Conservation (phyloP, 2,329 filamentous ascomycete species). For the Trichoderma harzianum region DNA sequence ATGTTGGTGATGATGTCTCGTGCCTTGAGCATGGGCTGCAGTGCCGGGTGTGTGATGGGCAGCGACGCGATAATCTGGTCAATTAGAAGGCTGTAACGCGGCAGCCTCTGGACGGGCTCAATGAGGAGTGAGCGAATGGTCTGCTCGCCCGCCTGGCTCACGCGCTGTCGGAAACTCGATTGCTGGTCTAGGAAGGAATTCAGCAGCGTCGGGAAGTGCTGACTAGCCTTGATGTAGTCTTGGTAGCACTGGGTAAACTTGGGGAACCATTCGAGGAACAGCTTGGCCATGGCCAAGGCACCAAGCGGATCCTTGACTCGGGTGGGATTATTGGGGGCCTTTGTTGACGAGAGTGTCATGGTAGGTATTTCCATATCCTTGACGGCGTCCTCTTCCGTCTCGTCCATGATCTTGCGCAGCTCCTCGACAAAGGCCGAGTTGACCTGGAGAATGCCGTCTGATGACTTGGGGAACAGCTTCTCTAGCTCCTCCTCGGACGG, state of each 20-base stretch:
- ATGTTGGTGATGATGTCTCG: constrained; percentile 94
- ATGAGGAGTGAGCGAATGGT: constrained; percentile 86
- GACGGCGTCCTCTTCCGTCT: constrained; percentile 76
- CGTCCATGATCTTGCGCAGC: constrained; percentile 72
- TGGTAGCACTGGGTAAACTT: constrained; percentile 88
- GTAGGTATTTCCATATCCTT: constrained; percentile 66
- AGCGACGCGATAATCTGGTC: constrained; percentile 89
- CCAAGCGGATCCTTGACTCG: constrained; percentile 71
- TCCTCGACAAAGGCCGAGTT: constrained; percentile 79
- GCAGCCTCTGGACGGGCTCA: constrained; percentile 90
- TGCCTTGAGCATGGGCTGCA: constrained; percentile 79
- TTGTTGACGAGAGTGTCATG: constrained; percentile 40
- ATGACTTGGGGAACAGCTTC: constrained; percentile 74
- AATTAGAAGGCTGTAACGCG: constrained; percentile 92
- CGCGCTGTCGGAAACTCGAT: constrained; percentile 76
- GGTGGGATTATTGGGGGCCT: constrained; percentile 42
- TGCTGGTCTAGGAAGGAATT: constrained; percentile 75
- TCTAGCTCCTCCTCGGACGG: constrained; percentile 70
- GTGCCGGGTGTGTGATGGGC: constrained; percentile 79
- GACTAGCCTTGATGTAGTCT: constrained; percentile 88
- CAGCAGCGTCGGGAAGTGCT: constrained; percentile 78
- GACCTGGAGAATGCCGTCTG: constrained; percentile 75
- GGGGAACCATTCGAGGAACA: constrained; percentile 88
- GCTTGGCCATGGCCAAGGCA: constrained; percentile 70
- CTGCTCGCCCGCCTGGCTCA: constrained; percentile 85